Base-by-base conservation (phyloP, 2,329 filamentous ascomycete species). In the Geoglossum cookeanum region DNA sequence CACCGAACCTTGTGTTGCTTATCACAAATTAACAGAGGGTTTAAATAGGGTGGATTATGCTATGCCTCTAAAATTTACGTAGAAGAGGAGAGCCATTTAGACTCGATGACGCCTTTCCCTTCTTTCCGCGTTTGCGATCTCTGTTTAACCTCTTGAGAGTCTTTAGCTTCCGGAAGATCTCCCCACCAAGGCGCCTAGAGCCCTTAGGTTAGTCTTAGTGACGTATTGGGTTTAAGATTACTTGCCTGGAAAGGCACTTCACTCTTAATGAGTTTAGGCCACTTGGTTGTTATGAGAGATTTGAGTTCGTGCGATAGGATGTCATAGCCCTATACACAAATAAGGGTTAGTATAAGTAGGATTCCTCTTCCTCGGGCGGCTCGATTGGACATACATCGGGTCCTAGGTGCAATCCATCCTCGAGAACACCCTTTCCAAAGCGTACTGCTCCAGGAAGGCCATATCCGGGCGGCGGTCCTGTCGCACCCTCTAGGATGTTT, bases 351-450 rank as follows among this genome's bases (percentile, higher is more conserved):
- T 39, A 13, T 32, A 32, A 11, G 30, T 17, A n/a, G 4, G 30
- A 17, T 35, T 32, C 9, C 4, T 22, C 22, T 32, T 4, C 30
- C 9, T 53, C 15, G 8, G 2, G 49, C 35, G 47, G 5, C 15
- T 33, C 15, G 22, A 22, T 22, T 22, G 13, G 5, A 59, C 63
- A 59, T 59, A 65, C 68, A 59, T 64, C 63, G 11, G 42, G 55
- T 52, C 65, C 65, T 17, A 70, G 59, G 64, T 70, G 68, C 61
- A 71, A 58, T 15, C 68, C 68, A 65, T 70, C 68, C 3, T 64
- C 67, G 56, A 69, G 68, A 59, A 65, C 68, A 0, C 64, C 67
- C 1, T 62, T 54, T 8, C 60, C 59, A 55, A 69, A 69, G 7
- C 58, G 55, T 45, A 60, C 63, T 15, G 64, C 63, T 1, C 61